These are phyloP conservation scores for Gaertneriomyces sp. DNA, from an alignment of 192 early-diverging fungal genomes.

Conservation along the genomic window DNA sequence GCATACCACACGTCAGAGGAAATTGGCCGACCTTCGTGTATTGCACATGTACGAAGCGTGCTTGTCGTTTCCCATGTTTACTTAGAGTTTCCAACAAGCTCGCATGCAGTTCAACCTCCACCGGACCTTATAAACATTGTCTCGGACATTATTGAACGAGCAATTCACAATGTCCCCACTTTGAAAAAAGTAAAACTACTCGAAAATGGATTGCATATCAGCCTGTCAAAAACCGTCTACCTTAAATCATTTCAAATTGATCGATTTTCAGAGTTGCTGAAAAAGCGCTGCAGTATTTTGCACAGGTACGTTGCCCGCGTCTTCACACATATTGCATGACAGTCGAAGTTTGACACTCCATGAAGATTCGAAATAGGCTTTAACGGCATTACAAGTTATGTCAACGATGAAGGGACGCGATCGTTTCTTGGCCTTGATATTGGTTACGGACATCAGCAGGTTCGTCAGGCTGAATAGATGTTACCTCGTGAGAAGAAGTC, in stretches of 20 bases:
- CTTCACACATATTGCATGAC: neutral
- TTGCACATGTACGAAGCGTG: constrained; percentile 27
- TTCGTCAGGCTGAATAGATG: constrained; percentile 24
- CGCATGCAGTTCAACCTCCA: neutral
- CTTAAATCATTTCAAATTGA: constrained; percentile 50
- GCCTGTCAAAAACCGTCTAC: constrained; percentile 41
- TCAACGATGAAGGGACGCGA: constrained; percentile 44
- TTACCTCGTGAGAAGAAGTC: neutral
- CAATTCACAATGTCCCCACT: neutral
- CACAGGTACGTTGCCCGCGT: constrained; percentile 2
- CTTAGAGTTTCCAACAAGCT: neutral
- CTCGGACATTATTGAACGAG: neutral
- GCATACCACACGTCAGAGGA: constrained; percentile 36
- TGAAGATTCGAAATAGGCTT: constrained; percentile 37
- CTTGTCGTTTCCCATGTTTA: constrained; percentile 2
- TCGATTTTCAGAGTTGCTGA: constrained; percentile 32
- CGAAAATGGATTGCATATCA: constrained; percentile 37
- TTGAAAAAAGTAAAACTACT: constrained; percentile 12
- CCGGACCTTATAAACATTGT: neutral
- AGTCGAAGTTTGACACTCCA: neutral
- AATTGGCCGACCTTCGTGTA: constrained; percentile 49
- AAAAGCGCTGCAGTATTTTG: constrained; percentile 5
- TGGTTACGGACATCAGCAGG: constrained; percentile 40
- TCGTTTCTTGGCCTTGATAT: constrained; percentile 49
- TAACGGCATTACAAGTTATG: constrained; percentile 28